Percentiles rank a stretch among this genome's conserved stretches.
These are phyloP conservation scores for Fusarium sp. DNA, from an alignment of 2,329 filamentous ascomycete species.

Conservation along the genomic window DNA sequence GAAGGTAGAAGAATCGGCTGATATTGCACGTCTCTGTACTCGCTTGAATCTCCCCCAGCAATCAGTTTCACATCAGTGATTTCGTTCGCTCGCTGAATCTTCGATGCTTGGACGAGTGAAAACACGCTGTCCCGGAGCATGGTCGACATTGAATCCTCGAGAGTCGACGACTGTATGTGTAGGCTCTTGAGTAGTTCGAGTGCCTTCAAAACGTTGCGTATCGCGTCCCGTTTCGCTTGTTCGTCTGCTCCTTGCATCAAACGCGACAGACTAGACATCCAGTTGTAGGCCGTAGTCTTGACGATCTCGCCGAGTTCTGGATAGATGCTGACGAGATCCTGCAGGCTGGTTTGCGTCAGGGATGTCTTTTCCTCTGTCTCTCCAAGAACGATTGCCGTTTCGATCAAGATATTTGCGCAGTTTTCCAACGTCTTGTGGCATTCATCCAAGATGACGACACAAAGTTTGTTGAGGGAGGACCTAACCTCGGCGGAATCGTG, in stretches of 20 bases:
- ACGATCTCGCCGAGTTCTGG: conserved; percentile 71
- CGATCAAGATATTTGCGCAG: conserved; percentile 78
- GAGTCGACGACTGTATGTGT: conserved; percentile 71
- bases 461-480: conserved; percentile 75
- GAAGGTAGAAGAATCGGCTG: conserved; percentile 71
- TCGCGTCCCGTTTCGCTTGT: conserved; percentile 75
- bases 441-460: conserved; percentile 80
- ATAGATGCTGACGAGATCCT: conserved; percentile 72
- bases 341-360: conserved; percentile 63
- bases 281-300: conserved; percentile 80
- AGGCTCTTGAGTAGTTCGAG: conserved; percentile 74
- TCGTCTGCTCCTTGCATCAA: conserved; percentile 89
- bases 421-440: conserved; percentile 80
- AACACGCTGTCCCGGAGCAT: conserved; percentile 81
- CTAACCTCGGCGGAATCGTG: conserved; percentile 79
- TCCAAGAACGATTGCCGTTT: conserved; percentile 81
- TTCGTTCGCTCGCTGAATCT: conserved; percentile 19
- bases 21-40: conserved; percentile 56
- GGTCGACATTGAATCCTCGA: conserved; percentile 75
- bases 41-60: conserved; percentile 23
- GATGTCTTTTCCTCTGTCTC: conserved; percentile 58
- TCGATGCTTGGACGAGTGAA: conserved; percentile 47
- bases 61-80: conserved; percentile 46
- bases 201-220: conserved; percentile 82
- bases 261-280: conserved; percentile 83